phyloP scores from a whole-genome alignment of 495 filamentous ascomycete genomes.

The Xylaria bambusicola region DNA sequence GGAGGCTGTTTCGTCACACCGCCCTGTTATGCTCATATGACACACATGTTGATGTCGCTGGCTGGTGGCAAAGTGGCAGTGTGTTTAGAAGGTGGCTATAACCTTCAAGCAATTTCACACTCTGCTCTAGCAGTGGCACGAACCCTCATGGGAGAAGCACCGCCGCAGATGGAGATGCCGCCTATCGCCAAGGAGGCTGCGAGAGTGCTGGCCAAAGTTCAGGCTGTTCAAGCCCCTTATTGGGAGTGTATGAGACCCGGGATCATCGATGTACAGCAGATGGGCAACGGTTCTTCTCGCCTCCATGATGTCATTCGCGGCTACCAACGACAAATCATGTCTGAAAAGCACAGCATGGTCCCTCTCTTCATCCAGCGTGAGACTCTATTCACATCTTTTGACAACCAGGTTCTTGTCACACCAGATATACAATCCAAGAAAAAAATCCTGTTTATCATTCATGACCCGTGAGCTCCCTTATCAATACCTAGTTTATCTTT shows the following conservation, averaged over 20 bases:
- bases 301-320: slow-evolving; percentile 70
- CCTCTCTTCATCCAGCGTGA: slow-evolving; percentile 73
- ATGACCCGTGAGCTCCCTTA: slow-evolving; percentile 66
- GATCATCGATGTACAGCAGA: slow-evolving; percentile 45
- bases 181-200: slow-evolving; percentile 52
- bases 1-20: slow-evolving; percentile 92
- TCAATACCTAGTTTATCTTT: slow-evolving; percentile 10
- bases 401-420: slow-evolving; percentile 89
- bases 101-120: slow-evolving; percentile 85
- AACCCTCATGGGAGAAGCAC: slow-evolving; percentile 93
- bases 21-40: slow-evolving; percentile 95
- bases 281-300: slow-evolving; percentile 35
- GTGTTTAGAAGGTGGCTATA: slow-evolving; percentile 94
- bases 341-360: slow-evolving; percentile 71
- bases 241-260: slow-evolving; percentile 64
- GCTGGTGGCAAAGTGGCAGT: slow-evolving; percentile 88
- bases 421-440: slow-evolving; percentile 37
- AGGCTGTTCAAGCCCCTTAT: slow-evolving; percentile 55
- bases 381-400: slow-evolving; percentile 72
- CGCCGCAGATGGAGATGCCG: slow-evolving; percentile 63
- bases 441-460: slow-evolving; percentile 73
- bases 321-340: slow-evolving; percentile 69
- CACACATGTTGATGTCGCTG: slow-evolving; percentile 97
- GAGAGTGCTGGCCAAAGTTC: slow-evolving; percentile 51
- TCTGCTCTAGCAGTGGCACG: slow-evolving; percentile 89